Base-by-base conservation (phyloP, 2,329 filamentous ascomycete species). In the Fusarium ramigenum region DNA sequence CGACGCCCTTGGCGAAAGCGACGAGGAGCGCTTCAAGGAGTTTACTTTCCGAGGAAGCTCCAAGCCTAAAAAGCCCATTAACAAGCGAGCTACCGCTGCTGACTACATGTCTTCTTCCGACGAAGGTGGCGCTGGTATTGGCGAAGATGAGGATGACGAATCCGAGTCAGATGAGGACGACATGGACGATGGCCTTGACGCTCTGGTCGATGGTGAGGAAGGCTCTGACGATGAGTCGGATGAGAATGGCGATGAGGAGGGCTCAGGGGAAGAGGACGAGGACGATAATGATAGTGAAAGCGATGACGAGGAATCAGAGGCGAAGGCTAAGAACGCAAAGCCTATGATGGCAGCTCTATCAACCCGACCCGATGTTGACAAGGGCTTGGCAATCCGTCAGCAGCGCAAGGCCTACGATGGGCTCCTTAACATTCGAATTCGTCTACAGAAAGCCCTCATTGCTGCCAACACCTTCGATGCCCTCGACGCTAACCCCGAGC, bases 331-430 rank as follows among this genome's bases (percentile, higher is more conserved):
- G 10, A 79, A 79, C 30, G 78, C 80, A 32, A 89, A 78, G 49
- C 80, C 80, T 10, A 72, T 75, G 23, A 62, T 79, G 60, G 78
- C 75, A n/a, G 78, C 77, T 19, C 61, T 79, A 19, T 80, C 81
- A 50, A 81, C 75, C 52, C 75, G 76, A 50, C 66, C 76, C 30
- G 96, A 98, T 79, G 90, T 93, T 9, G 90, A 92, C 46, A 98
- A 98, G 82, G 96, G 96, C 18, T 84, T 89, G 61, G 96, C 96
- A 0, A 93, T 99, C 42, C 96, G 95, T 77, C 87, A 91, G 64
- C 96, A 99, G 83, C 91, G 95, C 58, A 92, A 92, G 70, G 90
- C 92, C 2, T 99, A 97, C 78, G 96, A 98, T 76, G 90, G 93
- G 1, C 89, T 98, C 2, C 88, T 99, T 37, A 97, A 97, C 83